Percentiles rank a stretch among this genome's conserved stretches.
Conservation (phyloP, 306 rosid species). For the Cucurbita ficifolia region DNA sequence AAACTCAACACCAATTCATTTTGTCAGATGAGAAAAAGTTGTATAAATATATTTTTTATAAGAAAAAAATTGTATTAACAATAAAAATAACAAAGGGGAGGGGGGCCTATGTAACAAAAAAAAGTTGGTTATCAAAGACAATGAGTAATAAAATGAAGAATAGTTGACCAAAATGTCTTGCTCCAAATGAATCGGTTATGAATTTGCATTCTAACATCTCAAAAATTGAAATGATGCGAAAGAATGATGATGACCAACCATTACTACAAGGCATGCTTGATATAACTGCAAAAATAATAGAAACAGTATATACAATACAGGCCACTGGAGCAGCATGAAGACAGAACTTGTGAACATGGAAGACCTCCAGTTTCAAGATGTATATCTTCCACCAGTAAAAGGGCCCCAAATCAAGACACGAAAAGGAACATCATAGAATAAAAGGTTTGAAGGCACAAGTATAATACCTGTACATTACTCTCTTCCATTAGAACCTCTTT, state of each 20-base stretch:
- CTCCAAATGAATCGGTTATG: background rate
- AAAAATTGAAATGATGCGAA: background rate
- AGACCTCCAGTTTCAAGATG: background rate
- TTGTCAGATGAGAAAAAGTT: background rate
- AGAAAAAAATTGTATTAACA: background rate
- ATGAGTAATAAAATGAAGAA: background rate
- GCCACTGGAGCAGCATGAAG: background rate
- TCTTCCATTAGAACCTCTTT: conserved; percentile 90
- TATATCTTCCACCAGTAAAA: background rate
- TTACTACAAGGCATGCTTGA: background rate
- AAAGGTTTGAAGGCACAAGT: conserved; percentile 10
- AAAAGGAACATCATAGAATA: conserved; percentile 1
- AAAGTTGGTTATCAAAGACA: background rate
- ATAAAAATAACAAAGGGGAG: background rate
- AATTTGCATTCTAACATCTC: background rate
- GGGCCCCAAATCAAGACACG: background rate
- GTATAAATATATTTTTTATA: background rate
- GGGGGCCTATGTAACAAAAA: background rate
- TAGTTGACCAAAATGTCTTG: background rate
- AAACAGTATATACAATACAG: background rate
- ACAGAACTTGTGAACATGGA: background rate
- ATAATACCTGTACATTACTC: conserved; percentile 91
- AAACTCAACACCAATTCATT: background rate
- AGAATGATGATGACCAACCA: background rate
- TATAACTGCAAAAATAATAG: background rate